A percentile compares a stretch with the other conserved stretches of the same genome.
phyloP scores from a whole-genome alignment of 2,329 filamentous ascomycete genomes.

The Trichoderma hamatum region DNA sequence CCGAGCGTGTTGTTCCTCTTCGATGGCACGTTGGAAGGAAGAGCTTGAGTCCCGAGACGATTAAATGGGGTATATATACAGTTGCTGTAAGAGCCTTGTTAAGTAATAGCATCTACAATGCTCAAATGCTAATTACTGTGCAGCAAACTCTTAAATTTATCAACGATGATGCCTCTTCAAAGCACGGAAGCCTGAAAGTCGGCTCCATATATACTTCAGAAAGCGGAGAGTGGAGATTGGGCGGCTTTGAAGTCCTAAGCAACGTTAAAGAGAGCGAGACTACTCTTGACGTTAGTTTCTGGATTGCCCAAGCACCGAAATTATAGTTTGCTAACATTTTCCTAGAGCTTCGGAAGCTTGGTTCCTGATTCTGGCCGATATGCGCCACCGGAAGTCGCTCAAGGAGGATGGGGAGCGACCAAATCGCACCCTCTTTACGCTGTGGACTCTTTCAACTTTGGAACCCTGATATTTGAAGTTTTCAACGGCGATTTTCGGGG shows the following conservation, averaged over 20 bases:
- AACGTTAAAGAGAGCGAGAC: slow-evolving; percentile 96
- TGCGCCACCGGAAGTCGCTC: slow-evolving; percentile 82
- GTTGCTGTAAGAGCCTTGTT: slow-evolving; percentile 66
- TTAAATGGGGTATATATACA: slow-evolving; percentile 93
- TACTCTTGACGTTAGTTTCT: slow-evolving; percentile 72
- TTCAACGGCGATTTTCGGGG: slow-evolving; percentile 85
- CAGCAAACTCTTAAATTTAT: slow-evolving; percentile 93
- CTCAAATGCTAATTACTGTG: slow-evolving; percentile 31
- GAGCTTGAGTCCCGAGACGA: slow-evolving; percentile 85
- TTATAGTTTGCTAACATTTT: slow-evolving; percentile 10
- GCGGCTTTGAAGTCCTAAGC: slow-evolving; percentile 90
- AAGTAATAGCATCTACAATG: no score
- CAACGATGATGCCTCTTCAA: slow-evolving; percentile 87
- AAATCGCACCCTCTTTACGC: slow-evolving; percentile 80
- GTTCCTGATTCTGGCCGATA: slow-evolving; percentile 85
- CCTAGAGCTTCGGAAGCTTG: slow-evolving; percentile 79
- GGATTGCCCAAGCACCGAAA: no score
- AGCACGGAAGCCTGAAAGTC: slow-evolving; percentile 84
- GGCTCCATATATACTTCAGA: slow-evolving; percentile 91
- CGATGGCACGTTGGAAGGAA: slow-evolving; percentile 89
- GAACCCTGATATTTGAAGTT: slow-evolving; percentile 81
- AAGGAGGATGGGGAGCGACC: slow-evolving; percentile 87
- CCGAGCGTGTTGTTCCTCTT: slow-evolving; percentile 83
- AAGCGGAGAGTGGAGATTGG: slow-evolving; percentile 96
- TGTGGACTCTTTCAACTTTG: slow-evolving; percentile 85